phyloP scores from a whole-genome alignment of 2,329 filamentous ascomycete species.

The Pyrenochaeta sp. region DNA sequence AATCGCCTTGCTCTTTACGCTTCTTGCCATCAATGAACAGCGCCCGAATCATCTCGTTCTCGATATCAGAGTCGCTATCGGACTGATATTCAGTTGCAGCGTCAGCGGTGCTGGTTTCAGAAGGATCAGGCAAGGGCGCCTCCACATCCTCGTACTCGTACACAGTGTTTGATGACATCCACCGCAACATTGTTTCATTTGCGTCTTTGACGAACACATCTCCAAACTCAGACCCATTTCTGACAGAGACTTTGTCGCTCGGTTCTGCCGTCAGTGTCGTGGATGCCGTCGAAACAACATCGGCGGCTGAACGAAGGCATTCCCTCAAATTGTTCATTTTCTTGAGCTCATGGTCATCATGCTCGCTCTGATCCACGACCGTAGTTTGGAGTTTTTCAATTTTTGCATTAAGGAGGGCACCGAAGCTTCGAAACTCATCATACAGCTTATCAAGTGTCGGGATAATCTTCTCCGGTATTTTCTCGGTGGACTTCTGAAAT shows the following conservation, averaged over 20 bases:
- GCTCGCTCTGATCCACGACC: constrained; percentile 13
- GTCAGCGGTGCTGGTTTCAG: constrained; percentile 18
- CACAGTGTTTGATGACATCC: constrained; percentile 28
- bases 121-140: constrained; percentile 11
- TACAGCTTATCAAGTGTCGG: constrained; percentile 34
- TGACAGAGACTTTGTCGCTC: constrained; percentile 17
- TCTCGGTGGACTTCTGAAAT: constrained; percentile 27
- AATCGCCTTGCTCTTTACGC: constrained; percentile 20
- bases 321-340: constrained; percentile 31
- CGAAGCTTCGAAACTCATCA: constrained; percentile 28
- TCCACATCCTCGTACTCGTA: constrained; percentile 29
- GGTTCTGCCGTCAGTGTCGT: constrained; percentile 25
- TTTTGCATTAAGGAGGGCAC: constrained; percentile 24
- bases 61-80: constrained; percentile 29
- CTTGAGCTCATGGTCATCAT: constrained; percentile 18
- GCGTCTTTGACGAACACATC: constrained; percentile 24
- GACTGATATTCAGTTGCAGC: constrained; percentile 18
- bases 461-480: constrained; percentile 26
- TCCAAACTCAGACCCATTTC: constrained; percentile 31
- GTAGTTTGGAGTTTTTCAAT: constrained; percentile 24
- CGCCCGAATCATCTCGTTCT: constrained; percentile 24
- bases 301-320: constrained; percentile 31
- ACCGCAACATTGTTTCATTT: constrained; percentile 28
- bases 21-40: constrained; percentile 25
- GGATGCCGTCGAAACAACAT: constrained; percentile 32